phyloP scores from a whole-genome alignment of 805 yeast species.

The Barnettozyma vustinii region DNA sequence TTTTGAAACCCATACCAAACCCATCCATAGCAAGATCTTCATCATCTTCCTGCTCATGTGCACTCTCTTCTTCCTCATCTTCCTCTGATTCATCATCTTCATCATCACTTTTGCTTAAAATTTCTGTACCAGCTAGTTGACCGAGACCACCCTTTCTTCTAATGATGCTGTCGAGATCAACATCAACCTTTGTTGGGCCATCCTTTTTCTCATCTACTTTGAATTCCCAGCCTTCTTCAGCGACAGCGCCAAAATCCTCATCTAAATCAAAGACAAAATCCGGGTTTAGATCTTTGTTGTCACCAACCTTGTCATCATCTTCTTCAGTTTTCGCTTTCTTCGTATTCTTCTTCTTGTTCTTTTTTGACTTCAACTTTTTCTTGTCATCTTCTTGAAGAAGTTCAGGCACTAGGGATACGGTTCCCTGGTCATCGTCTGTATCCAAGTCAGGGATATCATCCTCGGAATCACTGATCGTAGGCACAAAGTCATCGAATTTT shows the following conservation, averaged over 20 bases:
- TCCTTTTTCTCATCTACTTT: constrained; percentile 38
- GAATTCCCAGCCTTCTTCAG: constrained; percentile 83
- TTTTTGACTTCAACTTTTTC: constrained; percentile 4
- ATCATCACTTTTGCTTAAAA: constrained; percentile 32
- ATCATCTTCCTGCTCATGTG: constrained; percentile 31
- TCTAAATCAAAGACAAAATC: constrained; percentile 67
- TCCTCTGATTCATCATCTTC: constrained; percentile 41
- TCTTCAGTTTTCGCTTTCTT: constrained; percentile 20
- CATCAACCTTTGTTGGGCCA: constrained; percentile 42
- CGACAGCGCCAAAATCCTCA: constrained; percentile 42
- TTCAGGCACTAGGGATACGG: constrained; percentile 15
- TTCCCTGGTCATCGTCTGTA: constrained; percentile 33
- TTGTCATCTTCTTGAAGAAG: constrained; percentile 4
- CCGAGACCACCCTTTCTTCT: constrained; percentile 78
- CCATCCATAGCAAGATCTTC: constrained; percentile 43
- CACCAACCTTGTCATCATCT: constrained; percentile 32
- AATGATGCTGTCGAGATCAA: constrained; percentile 83
- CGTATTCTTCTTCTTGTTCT: constrained; percentile 21
- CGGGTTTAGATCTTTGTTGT: constrained; percentile 66
- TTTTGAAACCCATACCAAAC: constrained; percentile 32
- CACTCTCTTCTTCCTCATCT: constrained; percentile 28
- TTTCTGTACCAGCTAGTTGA: constrained; percentile 43
- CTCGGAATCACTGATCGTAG: constrained; percentile 75
- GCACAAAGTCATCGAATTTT: constrained; percentile 51
- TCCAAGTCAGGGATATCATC: constrained; percentile 56